A percentile compares a stretch with the other conserved stretches of the same genome.
phyloP scores from a whole-genome alignment of 768 basidiomycete genomes.

The Cystobasidiopsis lactophilus region DNA sequence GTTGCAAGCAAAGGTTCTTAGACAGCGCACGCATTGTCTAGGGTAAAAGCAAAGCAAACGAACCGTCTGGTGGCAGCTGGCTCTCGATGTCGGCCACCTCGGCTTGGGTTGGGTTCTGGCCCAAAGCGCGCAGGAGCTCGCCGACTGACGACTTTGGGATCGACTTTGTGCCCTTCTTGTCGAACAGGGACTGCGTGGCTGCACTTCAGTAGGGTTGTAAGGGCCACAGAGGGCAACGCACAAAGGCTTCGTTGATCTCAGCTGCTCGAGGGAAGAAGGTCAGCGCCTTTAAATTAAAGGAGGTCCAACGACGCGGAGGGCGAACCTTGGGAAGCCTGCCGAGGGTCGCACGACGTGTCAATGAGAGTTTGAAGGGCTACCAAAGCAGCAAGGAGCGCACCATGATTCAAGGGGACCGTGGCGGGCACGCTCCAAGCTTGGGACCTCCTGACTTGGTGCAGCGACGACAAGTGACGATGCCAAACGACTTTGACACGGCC shows the following conservation, averaged over 20 bases:
- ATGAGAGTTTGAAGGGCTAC: no score
- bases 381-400: no score
- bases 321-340: neutral
- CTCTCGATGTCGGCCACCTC: slow-evolving; percentile 68
- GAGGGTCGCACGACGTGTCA: no score
- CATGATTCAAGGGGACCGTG: no score
- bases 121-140: slow-evolving; percentile 75
- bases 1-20: neutral
- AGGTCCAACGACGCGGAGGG: neutral
- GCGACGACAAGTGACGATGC: no score
- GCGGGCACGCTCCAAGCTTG: no score
- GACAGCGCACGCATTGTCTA: neutral
- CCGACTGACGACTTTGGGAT: slow-evolving; percentile 74
- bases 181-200: slow-evolving; percentile 69
- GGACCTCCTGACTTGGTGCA: no score
- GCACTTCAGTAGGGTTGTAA: slow-evolving; percentile 38
- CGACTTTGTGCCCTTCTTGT: slow-evolving; percentile 80
- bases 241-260: slow-evolving; percentile 11
- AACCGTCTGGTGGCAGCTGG: slow-evolving; percentile 54
- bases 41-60: slow-evolving; percentile 13
- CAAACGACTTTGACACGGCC: no score
- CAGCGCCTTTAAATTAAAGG: neutral
- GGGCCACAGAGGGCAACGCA: slow-evolving; percentile 5
- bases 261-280: slow-evolving; percentile 4
- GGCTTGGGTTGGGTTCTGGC: slow-evolving; percentile 98